phyloP scores from a whole-genome alignment of 176 grass and related monocot species.

The Cenchrus fungigraminus region DNA sequence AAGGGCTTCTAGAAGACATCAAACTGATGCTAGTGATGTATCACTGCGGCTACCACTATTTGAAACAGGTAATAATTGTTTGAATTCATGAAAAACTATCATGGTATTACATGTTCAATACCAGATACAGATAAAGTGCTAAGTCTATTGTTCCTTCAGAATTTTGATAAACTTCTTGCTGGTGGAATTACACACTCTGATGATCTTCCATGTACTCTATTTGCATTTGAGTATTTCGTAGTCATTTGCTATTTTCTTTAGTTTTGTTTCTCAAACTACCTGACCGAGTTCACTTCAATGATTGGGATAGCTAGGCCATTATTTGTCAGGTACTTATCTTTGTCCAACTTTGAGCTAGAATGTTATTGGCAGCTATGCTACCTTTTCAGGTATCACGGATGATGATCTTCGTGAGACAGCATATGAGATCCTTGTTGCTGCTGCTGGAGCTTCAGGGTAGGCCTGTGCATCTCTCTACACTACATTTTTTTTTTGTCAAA shows the following conservation, averaged over 20 bases:
- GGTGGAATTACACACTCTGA: not conserved
- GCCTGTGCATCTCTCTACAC: conserved; percentile 18
- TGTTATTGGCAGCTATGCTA: conserved; percentile 40
- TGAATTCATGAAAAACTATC: conserved; percentile 11
- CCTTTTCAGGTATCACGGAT: conserved; percentile 82
- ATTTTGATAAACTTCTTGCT: conserved; percentile 25
- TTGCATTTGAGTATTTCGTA: conserved; percentile 24
- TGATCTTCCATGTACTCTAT: conserved; percentile 11
- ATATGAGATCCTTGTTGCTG: conserved; percentile 97
- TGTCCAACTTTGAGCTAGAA: conserved; percentile 27
- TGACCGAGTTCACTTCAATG: not conserved
- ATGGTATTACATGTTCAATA: conserved; percentile 11
- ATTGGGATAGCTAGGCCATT: conserved; percentile 9
- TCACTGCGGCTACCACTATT: conserved; percentile 65
- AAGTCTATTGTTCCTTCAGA: conserved; percentile 6
- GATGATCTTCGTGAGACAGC: conserved; percentile 98
- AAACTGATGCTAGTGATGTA: conserved; percentile 68
- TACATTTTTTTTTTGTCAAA: not conserved
- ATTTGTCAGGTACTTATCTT: conserved; percentile 17
- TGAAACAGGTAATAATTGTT: conserved; percentile 63
- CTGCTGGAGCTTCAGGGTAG: conserved; percentile 96
- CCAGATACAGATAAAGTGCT: conserved; percentile 23
- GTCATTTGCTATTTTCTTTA: conserved; percentile 19
- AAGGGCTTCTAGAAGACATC: conserved; percentile 72
- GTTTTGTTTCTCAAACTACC: not conserved